These are phyloP conservation scores for Lasiodiplodia gonubiensis DNA, from an alignment of 2,329 filamentous ascomycete species.

Conservation along the genomic window DNA sequence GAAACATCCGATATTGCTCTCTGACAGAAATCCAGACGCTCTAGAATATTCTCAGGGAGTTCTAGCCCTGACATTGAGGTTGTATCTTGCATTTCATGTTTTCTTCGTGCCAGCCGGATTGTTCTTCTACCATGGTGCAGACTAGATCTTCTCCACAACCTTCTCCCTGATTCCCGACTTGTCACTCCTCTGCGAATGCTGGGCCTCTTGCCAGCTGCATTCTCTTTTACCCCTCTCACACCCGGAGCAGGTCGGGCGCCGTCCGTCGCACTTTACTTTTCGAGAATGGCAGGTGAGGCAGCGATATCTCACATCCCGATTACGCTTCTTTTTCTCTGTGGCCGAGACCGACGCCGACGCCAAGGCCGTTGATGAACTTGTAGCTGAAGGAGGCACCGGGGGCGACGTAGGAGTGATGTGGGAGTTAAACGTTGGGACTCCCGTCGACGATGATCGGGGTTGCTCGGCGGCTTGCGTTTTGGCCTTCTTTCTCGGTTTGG, in stretches of 20 bases:
- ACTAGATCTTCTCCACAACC: neutral
- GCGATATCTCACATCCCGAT: neutral
- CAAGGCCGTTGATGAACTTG: neutral
- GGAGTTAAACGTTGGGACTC: neutral
- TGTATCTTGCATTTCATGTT: neutral
- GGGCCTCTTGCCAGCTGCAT: neutral
- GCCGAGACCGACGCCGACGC: neutral
- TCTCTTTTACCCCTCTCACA: neutral
- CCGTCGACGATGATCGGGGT: neutral
- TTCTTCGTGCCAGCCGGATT: neutral
- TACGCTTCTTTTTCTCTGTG: neutral
- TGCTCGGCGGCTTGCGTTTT: neutral
- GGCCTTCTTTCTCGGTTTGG: neutral
- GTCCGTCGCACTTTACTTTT: constrained; percentile 11
- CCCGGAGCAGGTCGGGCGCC: neutral
- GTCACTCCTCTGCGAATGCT: neutral
- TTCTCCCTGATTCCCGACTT: neutral
- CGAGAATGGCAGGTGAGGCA: constrained; percentile 10
- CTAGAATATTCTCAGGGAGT: neutral
- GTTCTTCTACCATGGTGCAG: neutral
- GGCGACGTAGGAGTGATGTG: neutral
- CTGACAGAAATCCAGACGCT: neutral
- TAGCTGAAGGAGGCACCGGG: neutral
- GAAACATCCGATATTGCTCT: neutral
- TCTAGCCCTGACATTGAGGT: neutral